A percentile compares a stretch with the other conserved stretches of the same genome.
Conservation (phyloP, 208 protist species). For the Leptomonas seymouri region DNA sequence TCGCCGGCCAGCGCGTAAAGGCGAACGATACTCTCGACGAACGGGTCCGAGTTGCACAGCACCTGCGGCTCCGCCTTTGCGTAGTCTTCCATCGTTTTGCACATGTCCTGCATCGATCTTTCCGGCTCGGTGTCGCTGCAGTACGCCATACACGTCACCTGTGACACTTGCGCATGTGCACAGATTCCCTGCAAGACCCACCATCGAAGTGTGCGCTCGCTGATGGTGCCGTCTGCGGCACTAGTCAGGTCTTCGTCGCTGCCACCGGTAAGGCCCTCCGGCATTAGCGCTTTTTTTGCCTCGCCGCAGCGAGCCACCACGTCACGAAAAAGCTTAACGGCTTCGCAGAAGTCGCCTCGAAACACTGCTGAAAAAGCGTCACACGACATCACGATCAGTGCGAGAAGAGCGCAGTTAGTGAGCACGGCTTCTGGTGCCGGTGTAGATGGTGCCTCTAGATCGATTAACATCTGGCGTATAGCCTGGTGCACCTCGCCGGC, state of each 20-base stretch:
- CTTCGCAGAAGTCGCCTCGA: constrained; percentile 15
- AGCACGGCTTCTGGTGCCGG: neutral
- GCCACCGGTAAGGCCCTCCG: neutral
- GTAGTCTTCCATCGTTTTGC: constrained; percentile 61
- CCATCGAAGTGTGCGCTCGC: constrained; percentile 18
- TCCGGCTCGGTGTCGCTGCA: constrained; percentile 29
- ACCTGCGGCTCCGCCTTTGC: constrained; percentile 55
- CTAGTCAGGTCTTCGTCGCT: neutral
- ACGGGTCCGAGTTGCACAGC: constrained; percentile 63
- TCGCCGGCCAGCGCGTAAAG: constrained; percentile 78
- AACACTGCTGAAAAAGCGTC: constrained; percentile 31
- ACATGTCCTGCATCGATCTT: constrained; percentile 30
- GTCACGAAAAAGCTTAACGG: constrained; percentile 16
- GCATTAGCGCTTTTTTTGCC: constrained; percentile 10
- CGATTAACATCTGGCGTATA: neutral
- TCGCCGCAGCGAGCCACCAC: constrained; percentile 15
- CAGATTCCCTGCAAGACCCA: constrained; percentile 53
- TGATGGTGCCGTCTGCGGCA: constrained; percentile 13
- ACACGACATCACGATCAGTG: constrained; percentile 18
- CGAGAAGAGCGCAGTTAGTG: constrained; percentile 13
- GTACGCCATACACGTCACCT: constrained; percentile 72
- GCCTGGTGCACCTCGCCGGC: constrained; percentile 14
- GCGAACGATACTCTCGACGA: constrained; percentile 76
- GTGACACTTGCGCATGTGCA: constrained; percentile 60
- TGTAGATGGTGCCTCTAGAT: neutral